Conservation (phyloP, 2,329 filamentous ascomycete genomes). For the Aspergillus awamori region DNA sequence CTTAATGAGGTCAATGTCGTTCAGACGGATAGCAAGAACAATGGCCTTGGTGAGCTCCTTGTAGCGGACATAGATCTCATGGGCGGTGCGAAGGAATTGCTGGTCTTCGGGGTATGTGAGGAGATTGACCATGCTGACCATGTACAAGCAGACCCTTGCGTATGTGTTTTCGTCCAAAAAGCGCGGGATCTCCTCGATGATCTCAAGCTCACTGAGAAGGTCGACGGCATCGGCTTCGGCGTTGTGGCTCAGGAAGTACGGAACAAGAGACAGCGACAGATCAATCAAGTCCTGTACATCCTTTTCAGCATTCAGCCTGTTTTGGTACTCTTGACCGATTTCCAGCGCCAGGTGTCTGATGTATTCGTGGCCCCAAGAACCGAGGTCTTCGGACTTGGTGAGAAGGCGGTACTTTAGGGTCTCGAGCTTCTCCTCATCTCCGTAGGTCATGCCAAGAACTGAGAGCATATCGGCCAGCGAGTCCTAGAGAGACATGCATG, state of each 20-base stretch:
- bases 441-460: constrained; percentile 98
- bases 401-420: constrained; percentile 94
- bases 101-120: constrained; percentile 98
- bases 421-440: constrained; percentile 92
- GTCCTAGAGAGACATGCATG: constrained; percentile 47
- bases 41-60: constrained; percentile 93
- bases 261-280: constrained; percentile 80
- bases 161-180: constrained; percentile 96
- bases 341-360: constrained; percentile 92
- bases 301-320: constrained; percentile 82
- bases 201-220: constrained; percentile 94
- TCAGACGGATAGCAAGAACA: constrained; percentile 88
- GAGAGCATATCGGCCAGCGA: constrained; percentile 93
- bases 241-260: constrained; percentile 95
- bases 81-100: constrained; percentile 87
- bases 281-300: constrained; percentile 81
- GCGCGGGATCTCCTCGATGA: constrained; percentile 86
- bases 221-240: constrained; percentile 98
- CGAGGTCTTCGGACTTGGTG: constrained; percentile 86
- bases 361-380: constrained; percentile 98
- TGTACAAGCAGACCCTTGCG: constrained; percentile 89
- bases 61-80: constrained; percentile 91
- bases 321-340: constrained; percentile 91
- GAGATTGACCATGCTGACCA: constrained; percentile 98
- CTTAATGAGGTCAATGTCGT: constrained; percentile 81